Conservation (phyloP, 768 basidiomycete species). For the Psilocybe azurescens region DNA sequence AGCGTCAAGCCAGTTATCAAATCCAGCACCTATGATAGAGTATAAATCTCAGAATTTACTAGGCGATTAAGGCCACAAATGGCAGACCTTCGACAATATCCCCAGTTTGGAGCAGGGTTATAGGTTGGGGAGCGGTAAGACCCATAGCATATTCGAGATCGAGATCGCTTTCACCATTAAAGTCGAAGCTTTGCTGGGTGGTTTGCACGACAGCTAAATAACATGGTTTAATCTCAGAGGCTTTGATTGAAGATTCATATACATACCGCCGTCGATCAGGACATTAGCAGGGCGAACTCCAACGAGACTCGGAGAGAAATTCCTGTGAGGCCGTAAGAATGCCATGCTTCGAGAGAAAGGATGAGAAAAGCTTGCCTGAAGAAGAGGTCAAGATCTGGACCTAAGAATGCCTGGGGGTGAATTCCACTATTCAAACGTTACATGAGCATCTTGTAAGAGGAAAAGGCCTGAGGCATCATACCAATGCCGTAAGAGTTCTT, state of each 20-base stretch:
- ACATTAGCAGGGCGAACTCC: conserved; percentile 39
- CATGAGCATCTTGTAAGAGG: not conserved
- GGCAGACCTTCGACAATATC: conserved; percentile 43
- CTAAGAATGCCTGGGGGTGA: conserved; percentile 34
- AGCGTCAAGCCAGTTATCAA: conserved; percentile 54
- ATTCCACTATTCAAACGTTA: conserved; percentile 23
- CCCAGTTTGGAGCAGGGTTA: conserved; percentile 51
- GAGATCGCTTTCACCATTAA: conserved; percentile 61
- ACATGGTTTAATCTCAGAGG: not conserved
- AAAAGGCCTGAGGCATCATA: conserved; percentile 6
- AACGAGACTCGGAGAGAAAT: conserved; percentile 36
- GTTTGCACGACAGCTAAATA: conserved; percentile 50
- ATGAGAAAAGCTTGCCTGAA: conserved; percentile 4
- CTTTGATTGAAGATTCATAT: not conserved
- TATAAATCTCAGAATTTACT: not conserved
- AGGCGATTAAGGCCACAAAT: not conserved
- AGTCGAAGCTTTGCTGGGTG: conserved; percentile 42
- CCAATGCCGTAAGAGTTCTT: conserved; percentile 35
- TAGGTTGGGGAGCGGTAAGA: conserved; percentile 41
- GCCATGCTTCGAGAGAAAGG: not conserved
- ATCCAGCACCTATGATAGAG: conserved; percentile 41
- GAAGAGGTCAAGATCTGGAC: conserved; percentile 28
- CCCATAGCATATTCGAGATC: conserved; percentile 64
- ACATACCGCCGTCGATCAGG: conserved; percentile 39
- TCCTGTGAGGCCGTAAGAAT: conserved; percentile 5